Evolutionary conservation across 192 early-diverging fungal species (phyloP).

Genomic region (Spizellomyces punctatus): DNA sequence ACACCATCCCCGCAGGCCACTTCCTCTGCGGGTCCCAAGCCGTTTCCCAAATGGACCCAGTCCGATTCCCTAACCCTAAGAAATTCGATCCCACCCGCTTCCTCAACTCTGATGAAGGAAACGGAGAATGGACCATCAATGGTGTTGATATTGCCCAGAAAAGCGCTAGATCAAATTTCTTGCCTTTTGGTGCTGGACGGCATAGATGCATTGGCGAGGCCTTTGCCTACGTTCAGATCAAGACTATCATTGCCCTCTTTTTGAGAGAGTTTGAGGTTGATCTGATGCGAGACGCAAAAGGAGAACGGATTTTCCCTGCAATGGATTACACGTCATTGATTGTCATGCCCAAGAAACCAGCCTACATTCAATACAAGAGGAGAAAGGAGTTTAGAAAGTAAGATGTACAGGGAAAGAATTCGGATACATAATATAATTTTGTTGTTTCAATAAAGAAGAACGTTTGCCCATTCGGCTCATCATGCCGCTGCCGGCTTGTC

Average conservation of each 20-base stretch:
- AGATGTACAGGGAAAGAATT: too few relatives aligned
- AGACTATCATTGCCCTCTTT: slow-evolving; percentile 85
- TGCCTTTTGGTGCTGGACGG: slow-evolving; percentile 97
- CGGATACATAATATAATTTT: too few relatives aligned
- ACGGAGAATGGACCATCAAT: slow-evolving; percentile 60
- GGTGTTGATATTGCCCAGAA: slow-evolving; percentile 67
- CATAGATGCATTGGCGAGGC: slow-evolving; percentile 99
- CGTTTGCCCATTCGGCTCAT: too few relatives aligned
- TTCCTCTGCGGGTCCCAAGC: slow-evolving; percentile 82
- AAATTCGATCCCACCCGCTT: slow-evolving; percentile 83
- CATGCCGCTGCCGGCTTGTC: too few relatives aligned
- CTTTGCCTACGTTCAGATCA: slow-evolving; percentile 96
- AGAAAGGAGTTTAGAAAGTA: slow-evolving; percentile 5
- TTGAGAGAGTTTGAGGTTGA: slow-evolving; percentile 77
- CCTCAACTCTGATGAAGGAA: slow-evolving; percentile 50
- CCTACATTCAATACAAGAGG: slow-evolving; percentile 33
- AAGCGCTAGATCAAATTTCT: slow-evolving; percentile 75
- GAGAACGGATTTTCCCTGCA: slow-evolving; percentile 70
- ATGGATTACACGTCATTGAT: slow-evolving; percentile 91
- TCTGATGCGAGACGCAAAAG: slow-evolving; percentile 52
- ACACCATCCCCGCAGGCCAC: slow-evolving; percentile 88
- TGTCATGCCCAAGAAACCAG: slow-evolving; percentile 68
- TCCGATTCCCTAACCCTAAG: slow-evolving; percentile 76
- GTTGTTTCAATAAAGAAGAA: too few relatives aligned
- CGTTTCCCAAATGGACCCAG: slow-evolving; percentile 78